Evolutionary conservation across 768 basidiomycete genomes (phyloP), one percentile per base, ranked within the genome.

Genomic region (Pluteus cervinus): DNA sequence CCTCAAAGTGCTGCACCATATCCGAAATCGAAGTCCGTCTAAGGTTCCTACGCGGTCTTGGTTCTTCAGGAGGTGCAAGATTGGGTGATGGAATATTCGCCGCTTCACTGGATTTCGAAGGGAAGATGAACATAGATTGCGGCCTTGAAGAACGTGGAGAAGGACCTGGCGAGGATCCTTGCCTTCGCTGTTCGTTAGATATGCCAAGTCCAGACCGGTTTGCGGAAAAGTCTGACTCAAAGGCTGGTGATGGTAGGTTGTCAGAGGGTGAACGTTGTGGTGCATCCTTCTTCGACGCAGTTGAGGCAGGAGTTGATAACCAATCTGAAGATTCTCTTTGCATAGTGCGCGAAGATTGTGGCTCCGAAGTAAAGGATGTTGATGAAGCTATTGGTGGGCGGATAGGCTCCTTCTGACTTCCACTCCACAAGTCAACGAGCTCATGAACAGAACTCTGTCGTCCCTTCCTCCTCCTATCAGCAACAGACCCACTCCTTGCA

Each of bases 361-460:
- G n/a, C n/a, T n/a, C n/a, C n/a, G n/a, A n/a, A n/a, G n/a, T 24
- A 56, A 42, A 37, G 45, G 53, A 24, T 57, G 53, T 4, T 51
- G 56, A 7, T 28, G 26, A 28, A 28, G 9, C 14, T 28, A 28
- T 28, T 28, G 9, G 26, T 28, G 26, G 26, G 26, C 26, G 14
- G 26, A n/a, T n/a, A n/a, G n/a, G n/a, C n/a, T n/a, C n/a, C n/a
- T n/a, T n/a, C n/a, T n/a, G n/a, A n/a, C 69, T 67, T 5, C 82
- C 83, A 28, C 84, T 84, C 68, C 81, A 88, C 20, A 89, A 55
- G 53, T 84, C 82, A 20, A 89, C 83, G 39, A 89, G 54, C 50
- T 90, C 82, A 50, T 91, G 86, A 16, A 89, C 86, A 9, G 88
- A 89, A 49, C 77, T 81, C 63, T 89, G 85, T 45, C 86, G 63